phyloP scores from a whole-genome alignment of 352 stramenopile genomes.

The Thalassiosira exigua region DNA sequence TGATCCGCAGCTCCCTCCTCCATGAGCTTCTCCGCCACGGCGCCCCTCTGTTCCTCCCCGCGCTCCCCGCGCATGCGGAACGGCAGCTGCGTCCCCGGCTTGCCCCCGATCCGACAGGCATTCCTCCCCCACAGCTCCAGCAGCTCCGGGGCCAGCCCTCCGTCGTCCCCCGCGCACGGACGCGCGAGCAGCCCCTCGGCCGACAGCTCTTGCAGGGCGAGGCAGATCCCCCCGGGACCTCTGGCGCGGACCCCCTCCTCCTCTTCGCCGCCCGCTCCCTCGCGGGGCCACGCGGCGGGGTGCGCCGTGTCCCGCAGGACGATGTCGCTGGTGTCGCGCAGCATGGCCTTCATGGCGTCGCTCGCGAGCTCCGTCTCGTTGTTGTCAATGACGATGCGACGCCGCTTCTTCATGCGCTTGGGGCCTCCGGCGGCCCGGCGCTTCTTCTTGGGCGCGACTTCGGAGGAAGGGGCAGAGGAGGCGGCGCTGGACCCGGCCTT shows the following conservation, averaged over 20 bases:
- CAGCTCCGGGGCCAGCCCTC: constrained; percentile 64
- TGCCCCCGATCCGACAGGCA: constrained; percentile 59
- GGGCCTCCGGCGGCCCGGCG: constrained; percentile 32
- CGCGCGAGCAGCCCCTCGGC: constrained; percentile 62
- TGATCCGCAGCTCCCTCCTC: constrained; percentile 38
- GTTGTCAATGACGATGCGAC: constrained; percentile 83
- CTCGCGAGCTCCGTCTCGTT: constrained; percentile 74
- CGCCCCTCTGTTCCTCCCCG: constrained; percentile 44
- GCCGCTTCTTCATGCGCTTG: constrained; percentile 71
- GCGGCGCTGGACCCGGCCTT: no score
- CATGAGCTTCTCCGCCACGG: constrained; percentile 42
- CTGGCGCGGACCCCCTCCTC: constrained; percentile 5
- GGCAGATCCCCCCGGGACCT: no score
- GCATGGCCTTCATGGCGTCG: constrained; percentile 78
- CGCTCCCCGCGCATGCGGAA: constrained; percentile 54
- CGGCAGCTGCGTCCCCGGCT: constrained; percentile 56
- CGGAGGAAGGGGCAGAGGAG: no score
- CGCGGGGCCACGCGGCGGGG: constrained; percentile 54
- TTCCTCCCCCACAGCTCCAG: constrained; percentile 70
- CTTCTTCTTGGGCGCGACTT: constrained; percentile 38
- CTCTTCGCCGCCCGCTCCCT: constrained; percentile 33
- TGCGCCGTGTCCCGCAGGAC: constrained; percentile 57
- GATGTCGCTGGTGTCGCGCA: constrained; percentile 74
- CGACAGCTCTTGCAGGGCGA: constrained; percentile 40
- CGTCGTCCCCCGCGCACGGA: constrained; percentile 74